phyloP scores from a whole-genome alignment of 306 rosid species.

The Albizia julibrissin region DNA sequence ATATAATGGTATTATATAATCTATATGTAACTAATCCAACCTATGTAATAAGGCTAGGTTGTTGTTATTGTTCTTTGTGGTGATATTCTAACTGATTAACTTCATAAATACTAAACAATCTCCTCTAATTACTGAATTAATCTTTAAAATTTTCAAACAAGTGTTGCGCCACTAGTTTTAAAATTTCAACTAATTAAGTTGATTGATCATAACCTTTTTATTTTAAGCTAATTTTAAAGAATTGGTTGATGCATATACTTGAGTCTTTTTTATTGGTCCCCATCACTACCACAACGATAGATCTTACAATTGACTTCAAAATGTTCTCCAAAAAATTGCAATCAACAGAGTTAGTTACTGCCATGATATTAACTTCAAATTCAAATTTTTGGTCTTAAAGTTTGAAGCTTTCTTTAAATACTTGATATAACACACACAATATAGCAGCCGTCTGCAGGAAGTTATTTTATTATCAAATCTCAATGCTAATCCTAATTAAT shows the following conservation, averaged over 20 bases:
- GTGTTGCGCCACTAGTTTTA: background rate
- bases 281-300: background rate
- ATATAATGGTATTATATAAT: no score
- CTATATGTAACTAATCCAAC: no score
- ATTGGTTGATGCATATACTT: background rate
- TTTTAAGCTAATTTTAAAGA: no score
- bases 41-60: no score
- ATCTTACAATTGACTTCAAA: background rate
- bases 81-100: no score
- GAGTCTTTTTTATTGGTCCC: background rate
- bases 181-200: background rate
- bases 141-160: background rate
- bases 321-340: background rate
- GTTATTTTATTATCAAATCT: constrained; percentile 27
- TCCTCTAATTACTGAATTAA: no score
- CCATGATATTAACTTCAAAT: constrained; percentile 31
- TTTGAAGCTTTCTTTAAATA: constrained; percentile 24
- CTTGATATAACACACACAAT: constrained; percentile 27
- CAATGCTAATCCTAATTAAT: constrained; percentile 20
- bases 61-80: no score
- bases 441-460: constrained; percentile 35
- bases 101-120: no score
- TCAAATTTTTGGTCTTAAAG: constrained; percentile 19
- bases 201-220: background rate
- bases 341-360: constrained; percentile 9